Base-by-base conservation (phyloP, 805 yeast genomes). In the Scheffersomyces coipomensis region DNA sequence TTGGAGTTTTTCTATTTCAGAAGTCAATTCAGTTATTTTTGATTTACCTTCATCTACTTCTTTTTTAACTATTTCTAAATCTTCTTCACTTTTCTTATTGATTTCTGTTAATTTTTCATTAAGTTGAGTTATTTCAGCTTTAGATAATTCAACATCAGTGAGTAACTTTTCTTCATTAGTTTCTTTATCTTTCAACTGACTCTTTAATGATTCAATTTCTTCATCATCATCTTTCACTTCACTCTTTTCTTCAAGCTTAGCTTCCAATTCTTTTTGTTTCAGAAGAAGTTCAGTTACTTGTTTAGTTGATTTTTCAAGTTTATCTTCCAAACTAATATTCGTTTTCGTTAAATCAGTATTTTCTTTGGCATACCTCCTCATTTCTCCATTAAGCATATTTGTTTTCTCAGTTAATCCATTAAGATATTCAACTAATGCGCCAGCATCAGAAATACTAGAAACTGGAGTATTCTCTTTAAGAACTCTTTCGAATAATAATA, bases 401-500 rank as follows among this genome's bases (percentile, higher is more conserved):
- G 76, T 79, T 52, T 85, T 85, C 36, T 78, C 71, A 16, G 73
- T 75, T 36, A 86, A 58, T 22, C 85, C 81, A 27, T 72, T 68
- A 35, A 91, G 71, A 58, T 82, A 90, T 29, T 83, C 88, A 24
- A 81, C 78, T 29, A 91, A 66, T 6, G 78, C 67, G 8, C 79
- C 86, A 1, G 84, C 78, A 53, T 91, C 96, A 1, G 83, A 66
- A 17, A 93, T 78, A 25, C 83, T 75, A 1, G 85, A 73, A 35
- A 87, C 74, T 0, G 98, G 98, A 0, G 97, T 90, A 47, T 77
- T 64, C 51, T 91, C 97, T 37, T 77, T 71, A 43, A 91, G 64
- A 11, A 85, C 76, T 40, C 68, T 78, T 54, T 88, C 97, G 49
- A 90, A 84, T 0, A 66, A 53, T 4, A 56, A 67, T 7, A 89